A percentile compares a stretch with the other conserved stretches of the same genome.
Evolutionary conservation across 2,329 filamentous ascomycete genomes (phyloP).

Genomic region (Aspergillus sp.): DNA sequence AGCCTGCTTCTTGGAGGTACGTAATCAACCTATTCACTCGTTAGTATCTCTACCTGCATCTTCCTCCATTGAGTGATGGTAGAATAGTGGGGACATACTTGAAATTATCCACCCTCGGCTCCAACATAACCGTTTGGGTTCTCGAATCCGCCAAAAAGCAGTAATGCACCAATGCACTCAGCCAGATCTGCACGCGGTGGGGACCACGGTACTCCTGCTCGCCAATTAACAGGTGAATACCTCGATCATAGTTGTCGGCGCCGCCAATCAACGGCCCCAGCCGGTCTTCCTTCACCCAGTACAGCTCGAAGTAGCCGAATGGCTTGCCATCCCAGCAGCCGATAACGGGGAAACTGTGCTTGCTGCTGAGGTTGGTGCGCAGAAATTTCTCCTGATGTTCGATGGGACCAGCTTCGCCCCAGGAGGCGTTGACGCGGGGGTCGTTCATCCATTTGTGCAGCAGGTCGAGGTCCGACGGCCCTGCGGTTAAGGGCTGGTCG

Average conservation of each 20-base stretch:
- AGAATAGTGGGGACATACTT: constrained; percentile 60
- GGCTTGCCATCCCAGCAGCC: constrained; percentile 93
- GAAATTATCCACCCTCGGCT: constrained; percentile 87
- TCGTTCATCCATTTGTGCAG: constrained; percentile 88
- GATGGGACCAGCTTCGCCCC: constrained; percentile 67
- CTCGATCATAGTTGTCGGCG: constrained; percentile 79
- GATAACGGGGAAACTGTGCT: constrained; percentile 85
- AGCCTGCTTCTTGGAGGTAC: constrained; percentile 73
- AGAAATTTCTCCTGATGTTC: constrained; percentile 69
- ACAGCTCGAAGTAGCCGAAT: constrained; percentile 96
- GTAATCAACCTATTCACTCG: constrained; percentile 59
- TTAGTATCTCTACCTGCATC: constrained; percentile 13
- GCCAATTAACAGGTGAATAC: constrained; percentile 84
- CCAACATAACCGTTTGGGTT: constrained; percentile 80
- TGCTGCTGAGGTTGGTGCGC: constrained; percentile 61
- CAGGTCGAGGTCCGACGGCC: constrained; percentile 64
- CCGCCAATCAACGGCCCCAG: constrained; percentile 69
- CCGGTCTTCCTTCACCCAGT: constrained; percentile 94
- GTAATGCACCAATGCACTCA: constrained; percentile 85
- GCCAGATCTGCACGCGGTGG: constrained; percentile 75
- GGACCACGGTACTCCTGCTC: constrained; percentile 87
- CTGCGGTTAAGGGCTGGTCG: constrained; percentile 43
- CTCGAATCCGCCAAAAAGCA: constrained; percentile 74
- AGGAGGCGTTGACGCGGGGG: constrained; percentile 79
- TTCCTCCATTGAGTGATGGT: background rate